Conservation (phyloP, 2,329 filamentous ascomycete genomes). For the Exserohilum rostratum region DNA sequence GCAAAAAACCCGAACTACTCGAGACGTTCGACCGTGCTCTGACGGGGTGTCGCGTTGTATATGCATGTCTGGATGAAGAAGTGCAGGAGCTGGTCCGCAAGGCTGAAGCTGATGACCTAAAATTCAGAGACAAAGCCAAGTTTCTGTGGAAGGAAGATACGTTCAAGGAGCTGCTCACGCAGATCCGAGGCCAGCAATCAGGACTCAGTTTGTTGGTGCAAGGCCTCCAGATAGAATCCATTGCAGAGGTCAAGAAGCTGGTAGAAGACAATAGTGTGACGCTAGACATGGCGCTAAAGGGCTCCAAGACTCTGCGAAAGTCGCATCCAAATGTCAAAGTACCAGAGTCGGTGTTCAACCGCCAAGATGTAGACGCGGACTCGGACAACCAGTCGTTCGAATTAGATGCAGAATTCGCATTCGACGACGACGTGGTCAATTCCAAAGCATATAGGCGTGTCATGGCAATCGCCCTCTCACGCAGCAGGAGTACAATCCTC, state of each 20-base stretch:
- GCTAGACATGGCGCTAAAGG: constrained; percentile 34
- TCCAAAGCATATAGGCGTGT: constrained; percentile 41
- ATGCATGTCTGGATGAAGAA: constrained; percentile 42
- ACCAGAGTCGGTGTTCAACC: constrained; percentile 34
- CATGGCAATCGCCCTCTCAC: constrained; percentile 34
- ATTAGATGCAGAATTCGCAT: constrained; percentile 36
- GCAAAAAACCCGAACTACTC: constrained; percentile 36
- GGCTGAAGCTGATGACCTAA: constrained; percentile 27
- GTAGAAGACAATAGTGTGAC: constrained; percentile 37
- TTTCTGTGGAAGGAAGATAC: constrained; percentile 43
- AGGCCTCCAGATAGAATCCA: constrained; percentile 44
- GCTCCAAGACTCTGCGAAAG: constrained; percentile 33
- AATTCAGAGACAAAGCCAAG: constrained; percentile 33
- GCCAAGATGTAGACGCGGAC: constrained; percentile 6
- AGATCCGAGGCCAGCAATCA: constrained; percentile 44
- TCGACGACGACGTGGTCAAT: constrained; percentile 42
- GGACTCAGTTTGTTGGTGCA: constrained; percentile 42
- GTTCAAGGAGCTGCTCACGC: constrained; percentile 43
- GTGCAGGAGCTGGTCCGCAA: constrained; percentile 33
- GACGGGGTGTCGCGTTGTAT: constrained; percentile 42
- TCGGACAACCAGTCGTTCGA: constrained; percentile 25
- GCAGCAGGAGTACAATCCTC: constrained; percentile 1
- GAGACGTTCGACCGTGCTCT: constrained; percentile 42
- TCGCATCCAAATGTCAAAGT: constrained; percentile 38
- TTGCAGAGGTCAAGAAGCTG: constrained; percentile 40